Evolutionary conservation across 2,329 filamentous ascomycete genomes (phyloP), one percentile per base, ranked within the genome.

Genomic region (Microdochium trichocladiopsis): DNA sequence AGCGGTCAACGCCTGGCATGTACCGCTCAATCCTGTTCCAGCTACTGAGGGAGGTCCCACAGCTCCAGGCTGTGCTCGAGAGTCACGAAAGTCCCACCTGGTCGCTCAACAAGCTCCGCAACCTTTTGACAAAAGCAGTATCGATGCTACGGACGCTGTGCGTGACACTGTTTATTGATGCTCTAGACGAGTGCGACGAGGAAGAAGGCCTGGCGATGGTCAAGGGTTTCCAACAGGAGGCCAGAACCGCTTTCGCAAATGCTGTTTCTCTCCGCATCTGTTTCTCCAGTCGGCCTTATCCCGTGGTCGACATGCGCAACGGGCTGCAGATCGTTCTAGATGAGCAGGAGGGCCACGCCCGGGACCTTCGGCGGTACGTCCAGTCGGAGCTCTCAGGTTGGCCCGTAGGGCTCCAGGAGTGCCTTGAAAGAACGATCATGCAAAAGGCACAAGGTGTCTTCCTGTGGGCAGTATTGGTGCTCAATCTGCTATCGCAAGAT

Each of bases 1-100:
- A 82, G 47, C 77, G 66, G 50, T 71, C 76, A 0, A 64, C 68
- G 0, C 25, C 63, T 0, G 79, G 80, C 0, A 69, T 83, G 61
- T 80, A 79, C 55, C 69, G 77, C 2, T 76, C 76, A 0, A 50
- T 83, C 0, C 51, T 82, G 0, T 55, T 65, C 2, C 76, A 82
- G 37, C 59, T 82, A 0, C 60, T 82, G 0, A 23, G 64, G 0
- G 56, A 61, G 1, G 52, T 62, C 1, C 62, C 67, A 0, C 61
- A 70, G 0, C 60, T 77, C 0, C 66, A 69, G 14, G 8, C 28
- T 33, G 28, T 33, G 28, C 28, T 33, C 28, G 28, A 33, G 14
- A 33, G 33, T 37, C 6, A 37, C 33, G 33, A 16, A 9, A 37
- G 33, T 37, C 33, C 6, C 6, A 11, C 33, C 33, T 37, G 33